Conservation (phyloP, 1,284 basidiomycete genomes). For the Melanopsichium pennsylvanicum region DNA sequence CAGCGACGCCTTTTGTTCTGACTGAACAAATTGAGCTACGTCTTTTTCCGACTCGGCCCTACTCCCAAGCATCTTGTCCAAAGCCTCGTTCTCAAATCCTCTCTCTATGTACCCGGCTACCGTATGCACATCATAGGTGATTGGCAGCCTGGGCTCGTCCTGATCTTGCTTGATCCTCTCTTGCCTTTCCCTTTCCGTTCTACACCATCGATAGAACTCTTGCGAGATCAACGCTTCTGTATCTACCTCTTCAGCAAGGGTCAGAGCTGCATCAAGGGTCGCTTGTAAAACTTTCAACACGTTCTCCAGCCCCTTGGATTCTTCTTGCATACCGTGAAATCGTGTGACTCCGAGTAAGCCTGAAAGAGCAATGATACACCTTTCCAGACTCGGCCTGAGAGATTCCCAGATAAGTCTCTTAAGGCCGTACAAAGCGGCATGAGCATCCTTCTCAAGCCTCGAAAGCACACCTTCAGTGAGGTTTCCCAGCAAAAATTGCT, state of each 20-base stretch:
- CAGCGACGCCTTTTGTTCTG: too few species aligned
- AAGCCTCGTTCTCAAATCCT: constrained; percentile 34
- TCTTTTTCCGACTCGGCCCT: too few species aligned
- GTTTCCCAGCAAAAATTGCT: constrained; percentile 50
- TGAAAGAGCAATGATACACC: constrained; percentile 15
- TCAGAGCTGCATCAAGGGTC: constrained; percentile 13
- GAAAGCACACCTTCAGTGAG: constrained; percentile 51
- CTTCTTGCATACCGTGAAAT: constrained; percentile 12
- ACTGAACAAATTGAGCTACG: too few species aligned
- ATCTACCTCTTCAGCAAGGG: constrained; percentile 29
- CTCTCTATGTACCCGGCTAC: constrained; percentile 37
- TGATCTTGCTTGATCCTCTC: constrained; percentile 48
- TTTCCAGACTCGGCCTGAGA: constrained; percentile 29
- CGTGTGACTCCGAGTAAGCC: constrained; percentile 12
- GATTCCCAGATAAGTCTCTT: constrained; percentile 19
- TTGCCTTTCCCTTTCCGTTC: constrained; percentile 44
- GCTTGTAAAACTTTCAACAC: constrained; percentile 8
- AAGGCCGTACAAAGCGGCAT: constrained; percentile 23
- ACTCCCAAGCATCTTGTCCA: too few species aligned
- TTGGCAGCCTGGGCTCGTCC: constrained; percentile 40
- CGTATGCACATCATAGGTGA: constrained; percentile 36
- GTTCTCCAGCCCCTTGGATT: not conserved
- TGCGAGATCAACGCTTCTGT: constrained; percentile 30
- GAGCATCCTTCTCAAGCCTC: constrained; percentile 29
- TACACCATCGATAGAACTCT: constrained; percentile 42